Percentiles rank a stretch among this genome's conserved stretches.
These are phyloP conservation scores for Rubia tinctorum DNA, from an alignment of 305 asterid species.

Conservation along the genomic window DNA sequence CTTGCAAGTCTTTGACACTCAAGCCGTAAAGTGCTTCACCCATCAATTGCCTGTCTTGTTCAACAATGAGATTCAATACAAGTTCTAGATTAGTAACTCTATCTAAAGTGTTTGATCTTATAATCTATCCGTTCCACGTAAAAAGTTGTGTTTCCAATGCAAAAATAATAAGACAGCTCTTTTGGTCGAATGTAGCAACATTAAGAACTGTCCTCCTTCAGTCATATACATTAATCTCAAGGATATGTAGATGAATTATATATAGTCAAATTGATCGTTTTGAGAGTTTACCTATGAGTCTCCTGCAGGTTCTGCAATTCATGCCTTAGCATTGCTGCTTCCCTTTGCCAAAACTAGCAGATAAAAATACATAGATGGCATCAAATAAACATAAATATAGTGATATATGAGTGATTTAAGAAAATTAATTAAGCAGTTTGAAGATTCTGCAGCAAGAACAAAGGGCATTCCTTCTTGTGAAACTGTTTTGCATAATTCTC, in stretches of 20 bases:
- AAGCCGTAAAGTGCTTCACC: conserved; percentile 69
- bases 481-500: not conserved
- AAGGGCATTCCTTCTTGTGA: not conserved
- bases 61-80: not conserved
- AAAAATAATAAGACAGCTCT: too few relatives aligned
- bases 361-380: conserved; percentile 8
- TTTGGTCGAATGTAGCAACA: too few relatives aligned
- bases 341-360: conserved; percentile 83
- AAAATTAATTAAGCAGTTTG: too few relatives aligned
- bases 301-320: conserved; percentile 67
- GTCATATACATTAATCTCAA: too few relatives aligned
- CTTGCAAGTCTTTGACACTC: conserved; percentile 53
- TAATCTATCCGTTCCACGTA: not conserved
- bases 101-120: too few relatives aligned
- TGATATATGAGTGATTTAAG: not conserved
- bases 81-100: not conserved
- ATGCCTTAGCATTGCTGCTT: conserved; percentile 66
- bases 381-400: not conserved
- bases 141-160: not conserved
- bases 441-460: too few relatives aligned
- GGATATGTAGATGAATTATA: not conserved
- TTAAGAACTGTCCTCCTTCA: too few relatives aligned
- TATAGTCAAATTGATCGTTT: too few relatives aligned
- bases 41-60: conserved; percentile 51
- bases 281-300: conserved; percentile 48